Percentiles rank a stretch among this genome's conserved stretches.
These are phyloP conservation scores for Malassezia dermatis DNA, from an alignment of 1,284 basidiomycete genomes.

Conservation along the genomic window DNA sequence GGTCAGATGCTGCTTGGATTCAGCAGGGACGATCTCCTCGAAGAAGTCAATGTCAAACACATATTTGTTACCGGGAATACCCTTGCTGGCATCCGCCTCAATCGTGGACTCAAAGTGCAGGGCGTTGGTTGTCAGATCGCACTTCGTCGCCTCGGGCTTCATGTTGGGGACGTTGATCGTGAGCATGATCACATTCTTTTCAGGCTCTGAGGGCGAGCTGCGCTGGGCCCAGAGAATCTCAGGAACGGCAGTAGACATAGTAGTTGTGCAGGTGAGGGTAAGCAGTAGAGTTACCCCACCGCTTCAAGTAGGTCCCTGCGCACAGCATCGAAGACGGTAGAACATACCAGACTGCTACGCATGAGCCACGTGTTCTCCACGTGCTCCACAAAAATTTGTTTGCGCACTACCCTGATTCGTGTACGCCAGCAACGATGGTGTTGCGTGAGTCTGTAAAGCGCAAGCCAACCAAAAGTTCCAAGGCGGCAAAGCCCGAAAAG, in stretches of 20 bases:
- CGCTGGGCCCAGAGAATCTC: conserved; percentile 48
- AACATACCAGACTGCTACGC: conserved; percentile 13
- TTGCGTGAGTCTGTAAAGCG: conserved; percentile 9
- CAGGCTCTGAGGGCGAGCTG: conserved; percentile 32
- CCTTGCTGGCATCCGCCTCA: conserved; percentile 31
- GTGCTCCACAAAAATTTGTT: conserved; percentile 5
- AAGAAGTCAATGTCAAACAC: conserved; percentile 42
- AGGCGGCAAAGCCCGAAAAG: neutral
- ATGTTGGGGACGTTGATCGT: conserved; percentile 48
- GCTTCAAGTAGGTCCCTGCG: conserved; percentile 12
- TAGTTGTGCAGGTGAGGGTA: neutral
- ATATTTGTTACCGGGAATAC: conserved; percentile 39
- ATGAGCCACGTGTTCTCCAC: conserved; percentile 7
- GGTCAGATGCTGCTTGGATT: conserved; percentile 38
- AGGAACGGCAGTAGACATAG: conserved; percentile 31
- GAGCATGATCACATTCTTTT: conserved; percentile 46
- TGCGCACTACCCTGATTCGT: neutral
- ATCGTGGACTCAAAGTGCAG: conserved; percentile 35
- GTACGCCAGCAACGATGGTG: neutral
- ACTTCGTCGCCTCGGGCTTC: conserved; percentile 35
- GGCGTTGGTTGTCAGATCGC: conserved; percentile 33
- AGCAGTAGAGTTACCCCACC: neutral
- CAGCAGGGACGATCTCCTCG: conserved; percentile 41
- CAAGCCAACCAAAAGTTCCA: conserved; percentile 5
- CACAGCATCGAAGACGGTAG: conserved; percentile 18